These are phyloP conservation scores for Iodosphaeria phyllophila DNA, from an alignment of 2,329 filamentous ascomycete genomes.

Conservation along the genomic window DNA sequence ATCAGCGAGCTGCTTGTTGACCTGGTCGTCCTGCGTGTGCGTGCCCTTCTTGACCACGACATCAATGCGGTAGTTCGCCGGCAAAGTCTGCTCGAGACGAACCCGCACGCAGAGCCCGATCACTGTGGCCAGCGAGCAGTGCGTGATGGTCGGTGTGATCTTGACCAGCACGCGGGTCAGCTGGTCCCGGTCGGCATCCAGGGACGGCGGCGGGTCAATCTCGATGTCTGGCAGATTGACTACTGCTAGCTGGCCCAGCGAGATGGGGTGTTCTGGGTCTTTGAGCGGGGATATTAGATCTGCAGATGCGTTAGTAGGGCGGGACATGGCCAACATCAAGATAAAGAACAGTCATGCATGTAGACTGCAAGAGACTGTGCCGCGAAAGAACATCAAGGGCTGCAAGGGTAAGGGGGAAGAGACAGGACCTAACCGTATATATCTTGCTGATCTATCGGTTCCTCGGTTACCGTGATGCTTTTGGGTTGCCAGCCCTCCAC, in stretches of 20 bases:
- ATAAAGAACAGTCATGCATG: no score
- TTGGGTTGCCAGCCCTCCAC: no score
- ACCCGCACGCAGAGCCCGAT: constrained; percentile 89
- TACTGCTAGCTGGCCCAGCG: constrained; percentile 80
- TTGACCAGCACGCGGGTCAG: constrained; percentile 65
- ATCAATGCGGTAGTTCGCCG: constrained; percentile 80
- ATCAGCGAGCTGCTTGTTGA: constrained; percentile 91
- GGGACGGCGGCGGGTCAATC: constrained; percentile 49
- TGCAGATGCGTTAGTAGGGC: constrained; percentile 14
- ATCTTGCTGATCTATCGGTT: constrained; percentile 92
- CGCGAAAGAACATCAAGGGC: neutral
- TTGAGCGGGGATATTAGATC: constrained; percentile 90
- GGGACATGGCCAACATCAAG: neutral
- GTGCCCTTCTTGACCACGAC: constrained; percentile 90
- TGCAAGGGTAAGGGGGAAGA: constrained; percentile 6
- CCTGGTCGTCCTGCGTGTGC: constrained; percentile 86
- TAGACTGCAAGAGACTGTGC: neutral
- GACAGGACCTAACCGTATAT: constrained; percentile 55
- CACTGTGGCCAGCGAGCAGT: constrained; percentile 90
- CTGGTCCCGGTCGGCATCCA: constrained; percentile 29
- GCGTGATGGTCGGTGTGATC: constrained; percentile 90
- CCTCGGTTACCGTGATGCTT: no score
- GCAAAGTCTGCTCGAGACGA: constrained; percentile 74
- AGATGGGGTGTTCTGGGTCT: constrained; percentile 90
- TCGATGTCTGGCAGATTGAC: constrained; percentile 91